Evolutionary conservation across 306 rosid genomes (phyloP), one percentile per base, ranked within the genome.

Genomic region (Elaeagnus macrophylla): DNA sequence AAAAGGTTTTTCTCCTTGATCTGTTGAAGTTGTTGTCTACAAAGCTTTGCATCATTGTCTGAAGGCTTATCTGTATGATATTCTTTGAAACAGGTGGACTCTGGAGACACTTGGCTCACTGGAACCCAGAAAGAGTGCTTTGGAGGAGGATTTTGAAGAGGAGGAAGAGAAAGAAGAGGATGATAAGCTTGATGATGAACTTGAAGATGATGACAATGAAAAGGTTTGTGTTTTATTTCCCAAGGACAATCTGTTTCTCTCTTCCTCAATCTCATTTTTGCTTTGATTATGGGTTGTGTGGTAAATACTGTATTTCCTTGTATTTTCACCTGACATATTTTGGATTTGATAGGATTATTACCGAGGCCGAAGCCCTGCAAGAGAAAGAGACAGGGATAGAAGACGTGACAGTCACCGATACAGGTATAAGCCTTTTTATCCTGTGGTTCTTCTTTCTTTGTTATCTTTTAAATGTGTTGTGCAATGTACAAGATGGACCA

Each of bases 371-470:
- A 91, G 99, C 56, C 99, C 96, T 61, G 66, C 57, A 12, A 78
- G 88, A 72, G 96, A 84, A 67, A 82, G 96, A 65, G 95, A 91
- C 52, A 76, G 89, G 74, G 94, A 82, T 61, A 87, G 95, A 73
- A 84, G 95, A 74, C 94, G 83, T 0, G 99, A 87, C 51, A 72
- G 81, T 76, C 87, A 87, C 79, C 81, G 96, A 82, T 64, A 87
- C 82, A 93, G 95, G 99, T 84, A 53, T 16, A 14, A 39, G n/a
- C n/a, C n/a, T n/a, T 52, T 19, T 59, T 18, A 46, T 54, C 47
- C 43, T 59, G 0, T 39, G 19, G 61, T 20, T 15, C 42, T 58
- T 12, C 12, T 56, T 58, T 60, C 46, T 20, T 19, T 58, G 41
- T 10, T 45, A 43, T 48, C 42, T 50, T 19, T 35, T 32, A 52